Base-by-base conservation (phyloP, 768 basidiomycete species). In the Gautieria morchelliformis region DNA sequence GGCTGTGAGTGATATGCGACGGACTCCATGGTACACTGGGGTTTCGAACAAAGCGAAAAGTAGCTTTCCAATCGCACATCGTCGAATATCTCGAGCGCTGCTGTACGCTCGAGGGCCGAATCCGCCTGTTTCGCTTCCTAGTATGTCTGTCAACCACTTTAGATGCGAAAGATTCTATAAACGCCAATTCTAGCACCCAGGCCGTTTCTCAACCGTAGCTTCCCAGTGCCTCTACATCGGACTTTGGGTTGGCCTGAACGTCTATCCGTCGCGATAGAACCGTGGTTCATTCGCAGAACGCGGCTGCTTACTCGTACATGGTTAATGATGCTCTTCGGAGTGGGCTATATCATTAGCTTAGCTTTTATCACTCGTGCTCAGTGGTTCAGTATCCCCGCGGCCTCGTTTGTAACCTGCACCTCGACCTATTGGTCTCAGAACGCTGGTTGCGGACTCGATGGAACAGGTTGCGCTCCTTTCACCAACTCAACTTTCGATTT, bases 361-460 rank as follows among this genome's bases (percentile, higher is more conserved):
- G 78, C 86, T 0, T 89, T 92, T 70, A 78, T 91, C 60, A 70
- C 81, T 11, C 78, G 87, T 17, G 77, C 83, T 9, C 85, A 89
- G 60, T 89, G 80, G 55, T 93, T 84, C 68, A 70, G 82, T 39
- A 85, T 81, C 3, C 84, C 85, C 2, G 65, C 82, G 14, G 78
- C 77, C 41, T 78, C 83, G 1, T 85, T 82, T 63, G 74, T 85
- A 52, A 78, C 73, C 39, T 89, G 87, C 64, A 86, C 85, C 7
- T 75, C 83, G 7, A 78, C 83, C 2, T 89, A 82, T 65, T 92
- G 88, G 87, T 60, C 73, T 3, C 72, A 78, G 22, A 80, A 88
- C 60, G 80, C 82, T 63, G 79, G 78, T 11, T 93, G 90, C 62
- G 89, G 90, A 20, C 71, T 91, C 32, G 70, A 92, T 61, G 91